These are phyloP conservation scores for Anthracocystis setariae DNA, from an alignment of 1,284 basidiomycete species.

Conservation along the genomic window DNA sequence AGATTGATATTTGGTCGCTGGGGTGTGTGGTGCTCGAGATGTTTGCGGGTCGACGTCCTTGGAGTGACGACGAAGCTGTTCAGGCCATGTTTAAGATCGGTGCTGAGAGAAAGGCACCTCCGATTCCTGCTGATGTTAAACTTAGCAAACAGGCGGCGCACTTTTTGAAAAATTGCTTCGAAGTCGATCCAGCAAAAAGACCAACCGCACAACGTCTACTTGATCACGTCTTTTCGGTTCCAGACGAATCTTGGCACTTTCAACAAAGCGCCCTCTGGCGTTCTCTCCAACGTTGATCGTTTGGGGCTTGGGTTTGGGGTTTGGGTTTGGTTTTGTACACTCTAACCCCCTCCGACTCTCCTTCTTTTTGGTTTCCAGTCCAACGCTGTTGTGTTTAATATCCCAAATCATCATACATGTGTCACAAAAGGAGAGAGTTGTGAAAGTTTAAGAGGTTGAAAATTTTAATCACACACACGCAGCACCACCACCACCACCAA, in stretches of 20 bases:
- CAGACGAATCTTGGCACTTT: constrained; percentile 57
- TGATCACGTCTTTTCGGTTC: constrained; percentile 79
- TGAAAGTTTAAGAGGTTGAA: too few species aligned
- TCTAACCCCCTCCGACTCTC: too few species aligned
- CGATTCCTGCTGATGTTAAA: constrained; percentile 83
- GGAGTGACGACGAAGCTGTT: constrained; percentile 87
- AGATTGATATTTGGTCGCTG: constrained; percentile 98
- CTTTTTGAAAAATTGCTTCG: constrained; percentile 89
- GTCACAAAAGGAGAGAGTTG: too few species aligned
- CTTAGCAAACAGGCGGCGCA: constrained; percentile 82
- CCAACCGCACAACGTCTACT: constrained; percentile 85
- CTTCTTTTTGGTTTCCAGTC: too few species aligned
- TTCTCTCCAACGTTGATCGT: constrained; percentile 21
- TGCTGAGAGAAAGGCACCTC: constrained; percentile 83
- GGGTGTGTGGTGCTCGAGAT: constrained; percentile 98
- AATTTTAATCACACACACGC: too few species aligned
- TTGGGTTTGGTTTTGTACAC: too few species aligned
- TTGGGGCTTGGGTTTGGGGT: too few species aligned
- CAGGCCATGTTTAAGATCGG: constrained; percentile 95
- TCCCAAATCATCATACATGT: too few species aligned
- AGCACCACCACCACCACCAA: too few species aligned
- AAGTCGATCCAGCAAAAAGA: constrained; percentile 85
- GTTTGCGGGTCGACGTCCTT: constrained; percentile 94
- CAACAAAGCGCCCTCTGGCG: constrained; percentile 51
- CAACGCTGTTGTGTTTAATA: too few species aligned